These are phyloP conservation scores for Tolypocladium sp. DNA, from an alignment of 2,329 filamentous ascomycete species.

Conservation along the genomic window DNA sequence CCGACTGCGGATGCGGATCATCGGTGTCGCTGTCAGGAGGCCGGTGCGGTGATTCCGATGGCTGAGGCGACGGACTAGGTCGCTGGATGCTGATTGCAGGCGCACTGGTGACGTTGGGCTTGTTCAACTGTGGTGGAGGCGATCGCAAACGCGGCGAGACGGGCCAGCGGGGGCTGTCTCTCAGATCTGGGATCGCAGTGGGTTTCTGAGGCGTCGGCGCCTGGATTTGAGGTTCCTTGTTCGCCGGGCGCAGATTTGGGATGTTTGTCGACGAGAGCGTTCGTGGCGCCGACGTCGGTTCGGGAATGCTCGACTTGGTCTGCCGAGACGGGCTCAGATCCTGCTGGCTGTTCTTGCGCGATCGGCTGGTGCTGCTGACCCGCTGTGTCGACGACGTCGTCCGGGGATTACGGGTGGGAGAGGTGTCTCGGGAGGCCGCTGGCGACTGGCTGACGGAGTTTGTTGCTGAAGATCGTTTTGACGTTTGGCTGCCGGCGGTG, in stretches of 20 bases:
- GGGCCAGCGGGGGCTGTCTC: conserved; percentile 62
- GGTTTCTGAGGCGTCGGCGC: conserved; percentile 57
- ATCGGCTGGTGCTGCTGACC: conserved; percentile 33
- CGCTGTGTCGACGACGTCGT: conserved; percentile 24
- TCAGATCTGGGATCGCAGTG: conserved; percentile 36
- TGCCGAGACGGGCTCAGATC: conserved; percentile 55
- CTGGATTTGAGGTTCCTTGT: conserved; percentile 53
- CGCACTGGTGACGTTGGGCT: conserved; percentile 32
- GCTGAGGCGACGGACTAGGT: conserved; percentile 35
- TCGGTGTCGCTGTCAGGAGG: conserved; percentile 44
- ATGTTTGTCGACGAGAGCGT: conserved; percentile 60
- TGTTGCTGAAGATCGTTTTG: conserved; percentile 26
- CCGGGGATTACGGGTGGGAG: conserved; percentile 31
- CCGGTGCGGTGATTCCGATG: conserved; percentile 24
- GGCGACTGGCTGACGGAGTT: conserved; percentile 27
- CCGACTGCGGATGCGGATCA: conserved; percentile 36
- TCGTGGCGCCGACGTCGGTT: conserved; percentile 54
- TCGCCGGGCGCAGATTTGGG: conserved; percentile 52
- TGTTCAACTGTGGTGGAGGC: conserved; percentile 53
- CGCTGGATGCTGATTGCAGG: conserved; percentile 45
- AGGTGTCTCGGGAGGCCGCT: conserved; percentile 35
- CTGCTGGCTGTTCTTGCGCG: conserved; percentile 56
- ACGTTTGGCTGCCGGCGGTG: conserved; percentile 17
- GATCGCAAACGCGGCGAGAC: conserved; percentile 69
- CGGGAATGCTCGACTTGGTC: conserved; percentile 41